phyloP scores from a whole-genome alignment of 139 green algal genomes.

The Raphidocelis subcapitata region DNA sequence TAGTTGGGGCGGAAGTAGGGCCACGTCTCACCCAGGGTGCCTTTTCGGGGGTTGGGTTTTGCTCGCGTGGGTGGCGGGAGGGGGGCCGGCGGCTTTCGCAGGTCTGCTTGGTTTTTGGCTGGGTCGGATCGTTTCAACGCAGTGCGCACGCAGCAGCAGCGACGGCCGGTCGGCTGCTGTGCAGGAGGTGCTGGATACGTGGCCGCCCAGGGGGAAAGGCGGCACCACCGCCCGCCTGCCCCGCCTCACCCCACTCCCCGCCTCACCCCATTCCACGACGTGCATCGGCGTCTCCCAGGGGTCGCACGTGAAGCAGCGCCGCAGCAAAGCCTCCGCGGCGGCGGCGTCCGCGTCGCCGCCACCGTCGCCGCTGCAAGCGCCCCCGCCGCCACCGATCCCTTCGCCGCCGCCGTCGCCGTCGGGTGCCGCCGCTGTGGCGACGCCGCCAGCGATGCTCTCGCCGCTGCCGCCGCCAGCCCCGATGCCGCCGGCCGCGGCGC shows the following conservation, averaged over 20 bases:
- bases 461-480: no score
- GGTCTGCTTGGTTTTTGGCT: background rate
- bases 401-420: no score
- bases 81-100: background rate
- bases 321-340: background rate
- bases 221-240: background rate
- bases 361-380: background rate
- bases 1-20: slow-evolving; percentile 95
- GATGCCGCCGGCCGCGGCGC: background rate
- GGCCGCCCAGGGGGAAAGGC: no score
- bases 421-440: no score
- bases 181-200: no score
- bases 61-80: background rate
- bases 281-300: slow-evolving; percentile 43
- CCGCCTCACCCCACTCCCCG: slow-evolving; percentile 22
- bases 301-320: slow-evolving; percentile 29
- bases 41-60: no score
- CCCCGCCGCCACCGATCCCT: background rate
- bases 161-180: no score
- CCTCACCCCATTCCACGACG: slow-evolving; percentile 60
- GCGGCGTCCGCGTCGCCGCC: background rate
- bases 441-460: no score
- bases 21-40: slow-evolving; percentile 57
- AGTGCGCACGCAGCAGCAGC: no score
- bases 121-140: no score